Evolutionary conservation across 352 stramenopile genomes (phyloP), one percentile per base, ranked within the genome.

Genomic region (Pythium inflatum): DNA sequence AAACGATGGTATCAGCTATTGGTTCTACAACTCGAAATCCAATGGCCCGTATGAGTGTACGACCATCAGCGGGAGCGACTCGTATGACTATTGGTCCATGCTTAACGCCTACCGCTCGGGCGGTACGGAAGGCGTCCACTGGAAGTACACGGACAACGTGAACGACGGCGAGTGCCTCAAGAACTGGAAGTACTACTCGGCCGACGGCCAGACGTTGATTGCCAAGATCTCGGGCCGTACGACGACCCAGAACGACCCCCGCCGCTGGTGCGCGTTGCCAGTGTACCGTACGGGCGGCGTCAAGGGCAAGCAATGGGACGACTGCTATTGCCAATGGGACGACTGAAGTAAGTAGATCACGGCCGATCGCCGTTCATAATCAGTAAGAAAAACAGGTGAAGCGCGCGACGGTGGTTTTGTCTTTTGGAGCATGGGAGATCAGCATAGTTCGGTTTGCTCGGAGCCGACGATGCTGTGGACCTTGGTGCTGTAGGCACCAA

Each of bases 291-390:
- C 30, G 18, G 45, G 45, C 0, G 59, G 59, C 33, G 46, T 66
- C 45, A 1, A 58, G 18, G 30, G 43, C 34, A 59, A 59, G 48
- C 59, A 66, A 33, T 66, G 59, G 59, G 45, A 20, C 9, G 11
- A 59, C 45, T 66, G 59, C 59, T 22, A 36, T 4, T 65, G 57
- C 54, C n/a, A n/a, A n/a, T n/a, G n/a, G n/a, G n/a, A n/a, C n/a
- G n/a, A n/a, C n/a, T n/a, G n/a, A n/a, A n/a, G n/a, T n/a, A n/a
- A n/a, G n/a, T n/a, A n/a, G n/a, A n/a, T n/a, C n/a, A n/a, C n/a
- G n/a, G n/a, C n/a, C n/a, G n/a, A n/a, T n/a, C n/a, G n/a, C n/a
- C n/a, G n/a, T n/a, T n/a, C n/a, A n/a, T n/a, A n/a, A n/a, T n/a
- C n/a, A n/a, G n/a, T n/a, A n/a, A n/a, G n/a, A n/a, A n/a, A n/a